Base-by-base conservation (phyloP, 371 early-diverging fungal species). In the Rhizomucor pusillus region DNA sequence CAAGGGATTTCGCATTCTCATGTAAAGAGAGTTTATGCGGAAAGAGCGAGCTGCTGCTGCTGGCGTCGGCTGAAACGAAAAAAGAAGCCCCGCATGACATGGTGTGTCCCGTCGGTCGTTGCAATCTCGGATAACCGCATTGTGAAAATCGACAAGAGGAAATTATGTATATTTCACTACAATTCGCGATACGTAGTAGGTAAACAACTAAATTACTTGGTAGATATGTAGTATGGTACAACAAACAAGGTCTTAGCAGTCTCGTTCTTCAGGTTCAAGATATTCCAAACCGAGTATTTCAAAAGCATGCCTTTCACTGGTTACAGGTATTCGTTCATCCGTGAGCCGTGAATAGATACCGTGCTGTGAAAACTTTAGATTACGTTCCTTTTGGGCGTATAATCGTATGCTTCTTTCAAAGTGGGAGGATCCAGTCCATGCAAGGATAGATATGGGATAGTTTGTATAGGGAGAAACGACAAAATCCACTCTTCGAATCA, bases 1-100 rank as follows among this genome's bases (percentile, higher is more conserved):
- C 10, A 75, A 47, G 0, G 75, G 72, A 62, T 71, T 74, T 43
- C 69, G 73, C 65, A 73, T 69, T 49, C 59, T 62, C 56, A 65
- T 56, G 41, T 29, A 39, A n/a, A 50, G 40, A 50, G 40, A 3
- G 5, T 29, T 29, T 29, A 29, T 29, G 29, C 29, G 29, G 7
- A 7, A 25, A 29, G 40, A 25, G 11, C 0, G 39, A n/a, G 41
- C 45, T 43, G 43, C 43, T 7, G n/a, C 19, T 43, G 43, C 43
- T 16, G 55, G 0, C n/a, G n/a, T n/a, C n/a, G n/a, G n/a, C n/a
- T n/a, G n/a, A n/a, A n/a, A n/a, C n/a, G n/a, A n/a, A n/a, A n/a
- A n/a, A n/a, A n/a, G n/a, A n/a, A n/a, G n/a, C n/a, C n/a, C n/a
- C n/a, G n/a, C n/a, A n/a, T n/a, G n/a, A n/a, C n/a, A n/a, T n/a